Evolutionary conservation across 306 rosid genomes (phyloP).

Genomic region (Crotalaria pallida): DNA sequence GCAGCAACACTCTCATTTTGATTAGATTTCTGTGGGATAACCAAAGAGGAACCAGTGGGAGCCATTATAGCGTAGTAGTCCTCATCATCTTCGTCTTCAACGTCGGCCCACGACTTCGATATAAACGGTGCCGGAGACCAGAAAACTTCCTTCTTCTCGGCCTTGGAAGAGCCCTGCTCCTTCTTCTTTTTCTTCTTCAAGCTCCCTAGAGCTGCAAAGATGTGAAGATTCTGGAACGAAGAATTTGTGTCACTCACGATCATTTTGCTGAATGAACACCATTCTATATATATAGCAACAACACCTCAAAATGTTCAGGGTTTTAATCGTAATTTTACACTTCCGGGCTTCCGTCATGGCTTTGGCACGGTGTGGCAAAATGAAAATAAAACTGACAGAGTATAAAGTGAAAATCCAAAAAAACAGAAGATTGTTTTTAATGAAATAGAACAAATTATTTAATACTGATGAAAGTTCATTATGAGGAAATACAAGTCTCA

Average conservation of each 20-base stretch:
- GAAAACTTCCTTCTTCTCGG: conserved; percentile 18
- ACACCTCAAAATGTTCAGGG: too few relatives aligned
- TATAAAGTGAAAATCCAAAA: too few relatives aligned
- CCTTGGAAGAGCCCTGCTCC: conserved; percentile 6
- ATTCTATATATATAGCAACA: too few relatives aligned
- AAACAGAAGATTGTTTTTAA: too few relatives aligned
- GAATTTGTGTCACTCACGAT: neutral
- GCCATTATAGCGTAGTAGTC: conserved; percentile 43
- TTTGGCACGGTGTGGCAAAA: too few relatives aligned
- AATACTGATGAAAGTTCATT: too few relatives aligned
- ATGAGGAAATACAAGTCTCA: too few relatives aligned
- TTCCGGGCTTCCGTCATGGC: too few relatives aligned
- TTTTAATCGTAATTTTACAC: too few relatives aligned
- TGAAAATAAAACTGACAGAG: too few relatives aligned
- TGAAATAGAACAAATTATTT: too few relatives aligned
- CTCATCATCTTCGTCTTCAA: conserved; percentile 49
- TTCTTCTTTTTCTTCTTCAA: conserved; percentile 17
- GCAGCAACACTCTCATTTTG: conserved; percentile 21
- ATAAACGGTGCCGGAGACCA: conserved; percentile 46
- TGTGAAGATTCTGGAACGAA: neutral
- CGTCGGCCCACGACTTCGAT: conserved; percentile 43
- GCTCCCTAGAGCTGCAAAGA: neutral
- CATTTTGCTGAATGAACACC: too few relatives aligned
- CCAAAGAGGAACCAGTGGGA: conserved; percentile 41
- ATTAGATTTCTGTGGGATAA: conserved; percentile 2